phyloP scores from a whole-genome alignment of 2,329 filamentous ascomycete genomes.

The Pleoardoris graminearum region DNA sequence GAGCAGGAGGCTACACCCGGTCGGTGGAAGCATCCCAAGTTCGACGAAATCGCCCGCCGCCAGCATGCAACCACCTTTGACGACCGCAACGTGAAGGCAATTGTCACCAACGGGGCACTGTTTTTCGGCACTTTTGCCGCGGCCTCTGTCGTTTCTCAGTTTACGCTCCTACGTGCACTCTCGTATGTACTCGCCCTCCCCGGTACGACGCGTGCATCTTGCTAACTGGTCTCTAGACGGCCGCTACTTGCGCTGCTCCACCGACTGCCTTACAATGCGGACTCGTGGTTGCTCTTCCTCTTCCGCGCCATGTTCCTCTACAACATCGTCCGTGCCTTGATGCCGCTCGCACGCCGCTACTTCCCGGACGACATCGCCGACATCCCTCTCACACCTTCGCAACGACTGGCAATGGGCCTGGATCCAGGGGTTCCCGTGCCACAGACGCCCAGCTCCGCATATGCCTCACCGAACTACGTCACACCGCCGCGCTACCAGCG shows the following conservation, averaged over 20 bases:
- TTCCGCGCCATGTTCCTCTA: conserved; percentile 58
- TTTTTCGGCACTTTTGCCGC: conserved; percentile 54
- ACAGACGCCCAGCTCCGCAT: conserved; percentile 63
- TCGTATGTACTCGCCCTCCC: conserved; percentile 22
- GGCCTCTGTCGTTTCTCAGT: conserved; percentile 21
- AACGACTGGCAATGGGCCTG: conserved; percentile 82
- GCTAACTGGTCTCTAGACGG: not conserved
- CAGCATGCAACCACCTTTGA: conserved; percentile 79
- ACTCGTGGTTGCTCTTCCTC: conserved; percentile 46
- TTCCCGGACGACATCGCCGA: conserved; percentile 75
- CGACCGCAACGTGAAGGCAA: conserved; percentile 71
- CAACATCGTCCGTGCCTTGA: conserved; percentile 72
- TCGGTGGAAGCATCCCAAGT: conserved; percentile 86
- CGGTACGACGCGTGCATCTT: not conserved
- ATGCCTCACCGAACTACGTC: conserved; percentile 61
- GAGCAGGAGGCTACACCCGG: conserved; percentile 54
- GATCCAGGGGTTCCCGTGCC: conserved; percentile 63
- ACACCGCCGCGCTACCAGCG: conserved; percentile 87
- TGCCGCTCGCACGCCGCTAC: conserved; percentile 69
- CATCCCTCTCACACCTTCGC: conserved; percentile 86
- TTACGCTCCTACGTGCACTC: conserved; percentile 26
- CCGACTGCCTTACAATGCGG: conserved; percentile 39
- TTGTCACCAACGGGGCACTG: conserved; percentile 68
- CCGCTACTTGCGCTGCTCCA: conserved; percentile 42
- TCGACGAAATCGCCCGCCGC: conserved; percentile 82